Percentiles rank a stretch among this genome's conserved stretches.
Evolutionary conservation across 768 basidiomycete genomes (phyloP).

Genomic region (Xerocomus brunneocitrinus): DNA sequence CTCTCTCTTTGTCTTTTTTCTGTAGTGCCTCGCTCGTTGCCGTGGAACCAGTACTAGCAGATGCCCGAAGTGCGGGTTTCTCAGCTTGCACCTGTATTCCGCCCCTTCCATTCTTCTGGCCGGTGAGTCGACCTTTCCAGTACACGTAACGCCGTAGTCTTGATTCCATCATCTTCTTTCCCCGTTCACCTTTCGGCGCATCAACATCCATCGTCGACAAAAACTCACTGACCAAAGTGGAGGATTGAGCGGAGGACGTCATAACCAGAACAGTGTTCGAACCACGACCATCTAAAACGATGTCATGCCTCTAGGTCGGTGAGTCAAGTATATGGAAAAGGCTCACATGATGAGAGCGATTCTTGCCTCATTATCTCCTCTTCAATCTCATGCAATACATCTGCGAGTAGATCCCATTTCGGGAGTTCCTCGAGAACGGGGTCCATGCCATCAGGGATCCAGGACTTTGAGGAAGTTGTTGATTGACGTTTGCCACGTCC

Average conservation of each 20-base stretch:
- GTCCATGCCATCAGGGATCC: constrained; percentile 76
- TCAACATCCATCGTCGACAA: constrained; percentile 57
- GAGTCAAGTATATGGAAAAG: neutral
- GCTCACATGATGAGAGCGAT: constrained; percentile 28
- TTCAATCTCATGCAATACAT: constrained; percentile 89
- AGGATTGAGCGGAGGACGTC: constrained; percentile 76
- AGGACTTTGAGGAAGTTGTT: constrained; percentile 28
- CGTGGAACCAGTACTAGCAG: constrained; percentile 6
- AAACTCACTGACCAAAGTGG: constrained; percentile 73
- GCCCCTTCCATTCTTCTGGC: constrained; percentile 22
- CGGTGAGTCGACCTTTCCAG: constrained; percentile 62
- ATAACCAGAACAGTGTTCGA: constrained; percentile 83
- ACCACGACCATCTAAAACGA: constrained; percentile 39
- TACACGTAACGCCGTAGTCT: constrained; percentile 69
- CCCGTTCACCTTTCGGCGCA: constrained; percentile 57
- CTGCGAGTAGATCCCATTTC: constrained; percentile 84
- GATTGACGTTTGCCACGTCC: constrained; percentile 5
- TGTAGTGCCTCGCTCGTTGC: constrained; percentile 68
- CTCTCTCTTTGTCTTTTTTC: constrained; percentile 67
- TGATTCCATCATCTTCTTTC: constrained; percentile 72
- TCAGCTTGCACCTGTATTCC: neutral
- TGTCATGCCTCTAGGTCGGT: neutral
- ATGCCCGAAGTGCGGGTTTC: constrained; percentile 12
- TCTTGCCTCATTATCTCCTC: constrained; percentile 71
- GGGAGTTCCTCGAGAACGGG: constrained; percentile 91